Evolutionary conservation across 345 rosid genomes (phyloP).

Genomic region (Brassica cretica): DNA sequence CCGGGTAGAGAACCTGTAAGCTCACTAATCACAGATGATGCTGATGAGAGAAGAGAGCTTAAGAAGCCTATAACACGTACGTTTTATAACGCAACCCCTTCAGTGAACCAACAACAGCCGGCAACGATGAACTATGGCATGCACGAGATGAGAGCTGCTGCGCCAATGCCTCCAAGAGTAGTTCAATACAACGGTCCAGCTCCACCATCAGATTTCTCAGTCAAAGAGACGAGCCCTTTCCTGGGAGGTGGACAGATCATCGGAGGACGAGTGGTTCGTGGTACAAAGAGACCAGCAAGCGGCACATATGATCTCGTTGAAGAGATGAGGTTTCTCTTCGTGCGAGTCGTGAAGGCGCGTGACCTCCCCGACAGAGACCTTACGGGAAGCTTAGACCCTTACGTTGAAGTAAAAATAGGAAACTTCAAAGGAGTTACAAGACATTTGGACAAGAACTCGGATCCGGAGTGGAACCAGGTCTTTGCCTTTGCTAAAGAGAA

Average conservation of each 20-base stretch:
- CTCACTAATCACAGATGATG: background rate
- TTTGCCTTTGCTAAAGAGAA: constrained; percentile 81
- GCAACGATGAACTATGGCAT: constrained; percentile 20
- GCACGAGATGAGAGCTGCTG: constrained; percentile 39
- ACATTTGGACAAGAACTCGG: constrained; percentile 64
- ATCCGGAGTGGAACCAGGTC: constrained; percentile 93
- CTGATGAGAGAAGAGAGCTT: constrained; percentile 20
- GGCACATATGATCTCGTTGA: constrained; percentile 89
- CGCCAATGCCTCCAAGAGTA: constrained; percentile 35
- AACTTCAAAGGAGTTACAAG: constrained; percentile 80
- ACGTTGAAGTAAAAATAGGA: constrained; percentile 79
- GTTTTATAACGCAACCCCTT: constrained; percentile 30
- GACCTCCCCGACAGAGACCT: constrained; percentile 76
- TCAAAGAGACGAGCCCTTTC: constrained; percentile 83
- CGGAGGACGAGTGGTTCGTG: constrained; percentile 78
- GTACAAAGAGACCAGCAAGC: constrained; percentile 52
- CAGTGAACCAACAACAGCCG: constrained; percentile 22
- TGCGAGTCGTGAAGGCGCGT: constrained; percentile 89
- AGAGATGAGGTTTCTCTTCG: constrained; percentile 79
- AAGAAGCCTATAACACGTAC: constrained; percentile 27
- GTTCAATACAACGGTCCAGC: constrained; percentile 35
- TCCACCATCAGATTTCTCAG: constrained; percentile 53
- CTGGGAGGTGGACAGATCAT: constrained; percentile 82
- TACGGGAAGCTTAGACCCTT: constrained; percentile 92
- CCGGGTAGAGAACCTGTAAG: constrained; percentile 30